These are phyloP conservation scores for Trichoderma guizhouense DNA, from an alignment of 2,329 filamentous ascomycete species.

Conservation along the genomic window DNA sequence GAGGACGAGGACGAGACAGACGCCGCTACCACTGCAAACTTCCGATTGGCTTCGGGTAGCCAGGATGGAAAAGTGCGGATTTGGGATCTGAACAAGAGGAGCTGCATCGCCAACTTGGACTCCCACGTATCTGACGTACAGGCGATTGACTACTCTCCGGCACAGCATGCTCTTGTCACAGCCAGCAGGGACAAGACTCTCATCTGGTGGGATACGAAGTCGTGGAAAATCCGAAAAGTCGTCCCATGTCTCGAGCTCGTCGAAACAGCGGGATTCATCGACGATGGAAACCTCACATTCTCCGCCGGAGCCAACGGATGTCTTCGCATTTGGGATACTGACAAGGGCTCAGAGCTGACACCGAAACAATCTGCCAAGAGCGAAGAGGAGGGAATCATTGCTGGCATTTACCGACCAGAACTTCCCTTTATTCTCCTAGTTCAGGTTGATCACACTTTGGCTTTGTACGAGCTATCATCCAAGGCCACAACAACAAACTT, in stretches of 20 bases:
- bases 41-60: slow-evolving; percentile 82
- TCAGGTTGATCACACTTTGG: slow-evolving; percentile 84
- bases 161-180: slow-evolving; percentile 74
- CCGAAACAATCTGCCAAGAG: slow-evolving; percentile 61
- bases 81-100: slow-evolving; percentile 86
- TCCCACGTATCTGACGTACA: slow-evolving; percentile 96
- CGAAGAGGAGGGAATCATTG: slow-evolving; percentile 66
- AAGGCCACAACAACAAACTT: slow-evolving; percentile 35
- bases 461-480: slow-evolving; percentile 59
- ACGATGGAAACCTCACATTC: slow-evolving; percentile 68
- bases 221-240: slow-evolving; percentile 78
- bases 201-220: slow-evolving; percentile 83
- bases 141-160: slow-evolving; percentile 73
- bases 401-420: slow-evolving; percentile 62
- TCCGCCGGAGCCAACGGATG: slow-evolving; percentile 82
- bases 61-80: slow-evolving; percentile 91
- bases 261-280: slow-evolving; percentile 78
- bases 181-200: slow-evolving; percentile 90
- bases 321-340: slow-evolving; percentile 78
- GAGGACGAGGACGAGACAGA: slow-evolving; percentile 39
- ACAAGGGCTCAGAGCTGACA: slow-evolving; percentile 75
- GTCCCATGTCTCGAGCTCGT: slow-evolving; percentile 82
- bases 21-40: slow-evolving; percentile 51
- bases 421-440: slow-evolving; percentile 74
- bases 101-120: slow-evolving; percentile 72